Percentiles rank a stretch among this genome's conserved stretches.
These are phyloP conservation scores for Xylaria sp. DNA, from an alignment of 2,329 filamentous ascomycete species.

Conservation along the genomic window DNA sequence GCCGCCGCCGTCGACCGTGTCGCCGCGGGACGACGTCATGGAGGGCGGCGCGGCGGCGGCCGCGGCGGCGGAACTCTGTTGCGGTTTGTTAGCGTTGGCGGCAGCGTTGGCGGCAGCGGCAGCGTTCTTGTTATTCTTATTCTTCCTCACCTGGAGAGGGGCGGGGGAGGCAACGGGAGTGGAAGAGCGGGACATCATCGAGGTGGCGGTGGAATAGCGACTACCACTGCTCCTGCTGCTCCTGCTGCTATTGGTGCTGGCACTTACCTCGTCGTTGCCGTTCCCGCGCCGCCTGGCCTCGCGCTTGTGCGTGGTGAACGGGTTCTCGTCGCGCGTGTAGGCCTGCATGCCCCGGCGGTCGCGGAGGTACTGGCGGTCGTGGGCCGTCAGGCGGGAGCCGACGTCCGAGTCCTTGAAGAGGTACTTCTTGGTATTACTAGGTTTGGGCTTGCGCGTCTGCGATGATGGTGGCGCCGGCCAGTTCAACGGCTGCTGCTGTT, in stretches of 20 bases:
- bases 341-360: conserved; percentile 14
- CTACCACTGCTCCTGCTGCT: background rate
- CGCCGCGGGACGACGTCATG: background rate
- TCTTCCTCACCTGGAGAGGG: no score
- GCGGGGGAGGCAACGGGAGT: no score
- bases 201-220: no score
- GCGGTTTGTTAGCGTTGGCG: background rate
- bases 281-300: background rate
- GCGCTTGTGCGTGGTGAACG: conserved; percentile 4
- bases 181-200: no score
- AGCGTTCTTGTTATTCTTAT: background rate
- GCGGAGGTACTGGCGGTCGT: conserved; percentile 19
- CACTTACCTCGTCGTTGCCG: no score
- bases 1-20: background rate
- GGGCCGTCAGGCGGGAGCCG: conserved; percentile 9
- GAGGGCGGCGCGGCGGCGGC: background rate
- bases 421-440: conserved; percentile 13
- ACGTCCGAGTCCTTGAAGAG: conserved; percentile 23
- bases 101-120: background rate
- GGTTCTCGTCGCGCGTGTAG: conserved; percentile 14
- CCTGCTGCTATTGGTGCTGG: background rate
- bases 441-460: background rate
- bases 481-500: background rate
- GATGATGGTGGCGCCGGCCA: conserved; percentile 13
- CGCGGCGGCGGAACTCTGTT: background rate